phyloP scores from a whole-genome alignment of 2,329 filamentous ascomycete species.

The Emmonsiellopsis sp. region DNA sequence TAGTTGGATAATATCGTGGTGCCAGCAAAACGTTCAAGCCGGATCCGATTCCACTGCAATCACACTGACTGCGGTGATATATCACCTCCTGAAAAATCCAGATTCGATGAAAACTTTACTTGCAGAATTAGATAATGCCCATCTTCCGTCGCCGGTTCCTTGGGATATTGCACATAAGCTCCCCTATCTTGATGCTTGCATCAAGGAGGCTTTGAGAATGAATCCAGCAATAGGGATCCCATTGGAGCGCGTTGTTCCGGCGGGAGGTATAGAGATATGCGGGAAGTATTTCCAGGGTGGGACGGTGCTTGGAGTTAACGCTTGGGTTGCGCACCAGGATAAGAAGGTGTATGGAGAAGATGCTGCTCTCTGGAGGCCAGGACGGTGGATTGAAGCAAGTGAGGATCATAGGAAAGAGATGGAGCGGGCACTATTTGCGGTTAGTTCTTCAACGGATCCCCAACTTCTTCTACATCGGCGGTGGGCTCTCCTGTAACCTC shows the following conservation, averaged over 20 bases:
- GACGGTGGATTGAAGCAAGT: slow-evolving; percentile 30
- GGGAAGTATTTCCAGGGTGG: slow-evolving; percentile 23
- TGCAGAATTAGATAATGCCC: slow-evolving; percentile 5
- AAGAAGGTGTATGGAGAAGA: slow-evolving; percentile 22
- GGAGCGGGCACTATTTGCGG: slow-evolving; percentile 2
- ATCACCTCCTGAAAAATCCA: slow-evolving; percentile 11
- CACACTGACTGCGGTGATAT: slow-evolving; percentile 8
- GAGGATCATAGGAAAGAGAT: slow-evolving; percentile 9
- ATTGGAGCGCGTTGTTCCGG: slow-evolving; percentile 10
- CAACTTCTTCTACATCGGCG: not conserved
- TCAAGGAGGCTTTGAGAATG: slow-evolving; percentile 11
- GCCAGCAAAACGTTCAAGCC: slow-evolving; percentile 3
- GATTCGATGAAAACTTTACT: slow-evolving; percentile 3
- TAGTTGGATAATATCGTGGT: not conserved
- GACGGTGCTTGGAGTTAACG: slow-evolving; percentile 33
- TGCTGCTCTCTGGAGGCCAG: slow-evolving; percentile 30
- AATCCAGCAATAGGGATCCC: slow-evolving; percentile 8
- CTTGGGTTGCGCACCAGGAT: slow-evolving; percentile 33
- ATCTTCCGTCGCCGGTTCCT: slow-evolving; percentile 8
- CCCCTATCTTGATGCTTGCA: slow-evolving; percentile 10
- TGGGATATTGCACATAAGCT: slow-evolving; percentile 8
- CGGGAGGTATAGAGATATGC: slow-evolving; percentile 1
- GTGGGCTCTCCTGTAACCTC: no score
- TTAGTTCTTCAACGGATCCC: not conserved
- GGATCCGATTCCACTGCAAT: slow-evolving; percentile 15